A percentile compares a stretch with the other conserved stretches of the same genome.
phyloP scores from a whole-genome alignment of 2,329 filamentous ascomycete genomes.

The Juglanconis juglandina region DNA sequence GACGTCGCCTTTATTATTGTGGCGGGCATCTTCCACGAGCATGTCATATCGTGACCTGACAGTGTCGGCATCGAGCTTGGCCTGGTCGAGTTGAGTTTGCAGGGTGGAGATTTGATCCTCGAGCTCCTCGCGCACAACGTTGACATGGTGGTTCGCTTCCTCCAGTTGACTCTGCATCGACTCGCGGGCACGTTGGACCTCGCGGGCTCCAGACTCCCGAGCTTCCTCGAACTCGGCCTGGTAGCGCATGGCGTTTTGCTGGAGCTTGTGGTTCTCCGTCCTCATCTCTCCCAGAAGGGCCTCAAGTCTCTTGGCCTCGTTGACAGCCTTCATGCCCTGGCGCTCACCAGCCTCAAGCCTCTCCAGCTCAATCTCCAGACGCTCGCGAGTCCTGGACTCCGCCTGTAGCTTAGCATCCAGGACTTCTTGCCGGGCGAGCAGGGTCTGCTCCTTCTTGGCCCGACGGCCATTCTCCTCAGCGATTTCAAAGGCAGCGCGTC shows the following conservation, averaged over 20 bases:
- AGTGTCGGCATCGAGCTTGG: slow-evolving; percentile 76
- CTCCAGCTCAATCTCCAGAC: slow-evolving; percentile 64
- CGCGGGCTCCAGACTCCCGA: slow-evolving; percentile 71
- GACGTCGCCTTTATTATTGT: slow-evolving; percentile 58
- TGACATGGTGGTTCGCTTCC: slow-evolving; percentile 78
- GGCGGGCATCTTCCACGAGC: slow-evolving; percentile 76
- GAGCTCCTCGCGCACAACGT: slow-evolving; percentile 75
- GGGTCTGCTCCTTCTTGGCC: slow-evolving; percentile 73
- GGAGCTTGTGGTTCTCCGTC: slow-evolving; percentile 68
- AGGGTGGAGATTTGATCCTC: slow-evolving; percentile 74
- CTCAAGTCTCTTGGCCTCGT: slow-evolving; percentile 60
- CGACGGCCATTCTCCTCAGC: slow-evolving; percentile 78
- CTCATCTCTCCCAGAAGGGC: slow-evolving; percentile 52
- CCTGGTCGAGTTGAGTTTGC: slow-evolving; percentile 71
- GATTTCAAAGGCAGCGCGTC: slow-evolving; percentile 71
- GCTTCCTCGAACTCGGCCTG: slow-evolving; percentile 84
- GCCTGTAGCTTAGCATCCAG: slow-evolving; percentile 74
- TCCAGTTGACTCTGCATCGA: slow-evolving; percentile 81
- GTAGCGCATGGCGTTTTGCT: slow-evolving; percentile 64
- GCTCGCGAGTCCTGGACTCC: slow-evolving; percentile 67
- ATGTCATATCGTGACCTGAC: slow-evolving; percentile 78
- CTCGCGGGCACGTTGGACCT: slow-evolving; percentile 76
- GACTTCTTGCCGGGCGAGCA: slow-evolving; percentile 74
- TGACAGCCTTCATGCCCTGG: slow-evolving; percentile 61
- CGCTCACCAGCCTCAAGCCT: slow-evolving; percentile 62